These are phyloP conservation scores for Boehmeria nivea DNA, from an alignment of 306 rosid species.

Conservation along the genomic window DNA sequence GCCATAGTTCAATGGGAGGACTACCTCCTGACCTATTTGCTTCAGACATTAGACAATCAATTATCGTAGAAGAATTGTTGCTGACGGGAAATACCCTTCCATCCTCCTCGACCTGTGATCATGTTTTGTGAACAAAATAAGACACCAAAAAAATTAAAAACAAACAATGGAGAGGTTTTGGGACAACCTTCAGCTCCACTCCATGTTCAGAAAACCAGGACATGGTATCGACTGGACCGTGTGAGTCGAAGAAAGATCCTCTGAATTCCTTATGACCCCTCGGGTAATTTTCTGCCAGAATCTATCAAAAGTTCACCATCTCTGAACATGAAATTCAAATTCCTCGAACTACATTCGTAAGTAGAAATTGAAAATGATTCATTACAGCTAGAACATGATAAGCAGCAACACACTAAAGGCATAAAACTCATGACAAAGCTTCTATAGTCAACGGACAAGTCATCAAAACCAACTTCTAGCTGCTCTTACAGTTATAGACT, in stretches of 20 bases:
- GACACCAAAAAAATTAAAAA: conserved; percentile 11
- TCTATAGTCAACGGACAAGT: background rate
- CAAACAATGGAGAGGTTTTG: conserved; percentile 13
- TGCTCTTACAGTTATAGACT: background rate
- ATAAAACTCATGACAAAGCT: background rate
- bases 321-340: background rate
- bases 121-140: background rate
- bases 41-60: conserved; percentile 84
- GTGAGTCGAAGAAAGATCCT: conserved; percentile 72
- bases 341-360: background rate
- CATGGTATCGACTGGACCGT: conserved; percentile 81
- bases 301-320: conserved; percentile 43
- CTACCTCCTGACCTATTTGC: conserved; percentile 55
- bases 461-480: background rate
- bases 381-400: background rate
- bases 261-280: conserved; percentile 88
- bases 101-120: conserved; percentile 73
- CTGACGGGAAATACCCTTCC: conserved; percentile 97
- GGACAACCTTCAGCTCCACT: conserved; percentile 76
- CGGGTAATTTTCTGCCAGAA: conserved; percentile 90
- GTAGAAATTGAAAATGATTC: background rate
- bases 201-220: conserved; percentile 89
- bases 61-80: conserved; percentile 69
- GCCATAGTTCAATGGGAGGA: conserved; percentile 6
- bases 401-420: background rate